Evolutionary conservation across 768 basidiomycete genomes (phyloP).

Genomic region (Clavulina sp.): DNA sequence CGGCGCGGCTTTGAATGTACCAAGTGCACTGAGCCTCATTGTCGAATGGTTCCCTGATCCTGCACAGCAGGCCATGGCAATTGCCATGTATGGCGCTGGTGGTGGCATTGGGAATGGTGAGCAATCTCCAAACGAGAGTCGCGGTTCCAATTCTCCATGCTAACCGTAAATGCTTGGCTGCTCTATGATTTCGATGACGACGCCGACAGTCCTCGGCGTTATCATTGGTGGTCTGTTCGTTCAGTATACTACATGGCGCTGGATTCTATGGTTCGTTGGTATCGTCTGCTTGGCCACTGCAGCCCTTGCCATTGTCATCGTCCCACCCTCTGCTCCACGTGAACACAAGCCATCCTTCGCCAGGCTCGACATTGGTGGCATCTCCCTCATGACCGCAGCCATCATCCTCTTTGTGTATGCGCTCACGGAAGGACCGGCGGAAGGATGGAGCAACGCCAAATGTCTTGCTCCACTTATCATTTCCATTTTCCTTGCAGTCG

Average conservation of each 20-base stretch:
- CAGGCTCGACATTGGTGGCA: conserved; percentile 24
- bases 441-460: conserved; percentile 30
- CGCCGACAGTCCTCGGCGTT: conserved; percentile 24
- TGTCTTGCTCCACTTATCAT: conserved; percentile 32
- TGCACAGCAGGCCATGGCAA: conserved; percentile 29
- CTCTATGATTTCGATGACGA: not conserved
- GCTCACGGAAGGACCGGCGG: conserved; percentile 28
- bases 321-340: conserved; percentile 18
- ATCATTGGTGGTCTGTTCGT: conserved; percentile 29
- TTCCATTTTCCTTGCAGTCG: conserved; percentile 23
- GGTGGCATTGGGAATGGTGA: conserved; percentile 31
- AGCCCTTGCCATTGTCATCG: conserved; percentile 18
- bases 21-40: conserved; percentile 32
- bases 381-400: conserved; percentile 19
- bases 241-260: conserved; percentile 26
- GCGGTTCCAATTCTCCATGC: too few relatives aligned
- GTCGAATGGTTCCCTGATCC: conserved; percentile 34
- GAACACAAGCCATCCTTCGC: conserved; percentile 12
- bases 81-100: conserved; percentile 29
- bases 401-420: conserved; percentile 22
- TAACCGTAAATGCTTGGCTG: not conserved
- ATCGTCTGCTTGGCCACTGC: conserved; percentile 23
- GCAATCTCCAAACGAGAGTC: conserved; percentile 1
- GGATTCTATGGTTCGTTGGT: conserved; percentile 34
- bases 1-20: conserved; percentile 34